These are phyloP conservation scores for Articulospora tetracladia DNA, from an alignment of 495 filamentous ascomycete species.

Conservation along the genomic window DNA sequence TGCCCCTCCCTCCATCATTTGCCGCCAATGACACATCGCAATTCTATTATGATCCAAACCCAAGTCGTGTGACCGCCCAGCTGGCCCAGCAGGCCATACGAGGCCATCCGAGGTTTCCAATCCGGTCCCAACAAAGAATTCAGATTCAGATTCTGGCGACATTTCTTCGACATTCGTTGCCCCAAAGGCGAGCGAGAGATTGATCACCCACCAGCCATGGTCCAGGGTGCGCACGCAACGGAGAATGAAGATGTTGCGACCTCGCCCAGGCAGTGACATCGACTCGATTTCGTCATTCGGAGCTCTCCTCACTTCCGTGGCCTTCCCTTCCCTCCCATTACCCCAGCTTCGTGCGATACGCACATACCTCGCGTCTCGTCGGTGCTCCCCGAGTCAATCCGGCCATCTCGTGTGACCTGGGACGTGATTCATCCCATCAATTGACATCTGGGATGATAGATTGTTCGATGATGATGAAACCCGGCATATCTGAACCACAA, in stretches of 20 bases:
- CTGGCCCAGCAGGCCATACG: neutral
- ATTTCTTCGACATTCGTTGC: too few relatives aligned
- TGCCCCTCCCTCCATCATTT: too few relatives aligned
- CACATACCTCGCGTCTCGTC: neutral
- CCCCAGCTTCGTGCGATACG: neutral
- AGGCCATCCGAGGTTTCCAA: neutral
- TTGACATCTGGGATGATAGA: neutral
- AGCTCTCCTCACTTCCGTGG: too few relatives aligned
- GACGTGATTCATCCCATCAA: neutral
- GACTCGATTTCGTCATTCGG: neutral
- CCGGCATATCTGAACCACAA: too few relatives aligned
- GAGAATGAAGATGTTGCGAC: neutral
- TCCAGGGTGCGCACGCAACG: too few relatives aligned
- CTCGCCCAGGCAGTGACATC: neutral
- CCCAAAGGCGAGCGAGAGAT: neutral
- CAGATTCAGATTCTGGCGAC: too few relatives aligned
- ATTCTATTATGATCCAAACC: neutral
- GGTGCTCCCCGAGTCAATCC: too few relatives aligned
- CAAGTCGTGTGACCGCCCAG: neutral
- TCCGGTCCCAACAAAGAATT: too few relatives aligned
- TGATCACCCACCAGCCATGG: neutral
- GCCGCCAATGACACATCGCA: conserved; percentile 14
- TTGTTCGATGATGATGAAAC: too few relatives aligned
- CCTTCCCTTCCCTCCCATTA: too few relatives aligned
- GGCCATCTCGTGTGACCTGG: too few relatives aligned